Conservation (phyloP, 2,329 filamentous ascomycete genomes). For the Tolypocladium ovalisporum region DNA sequence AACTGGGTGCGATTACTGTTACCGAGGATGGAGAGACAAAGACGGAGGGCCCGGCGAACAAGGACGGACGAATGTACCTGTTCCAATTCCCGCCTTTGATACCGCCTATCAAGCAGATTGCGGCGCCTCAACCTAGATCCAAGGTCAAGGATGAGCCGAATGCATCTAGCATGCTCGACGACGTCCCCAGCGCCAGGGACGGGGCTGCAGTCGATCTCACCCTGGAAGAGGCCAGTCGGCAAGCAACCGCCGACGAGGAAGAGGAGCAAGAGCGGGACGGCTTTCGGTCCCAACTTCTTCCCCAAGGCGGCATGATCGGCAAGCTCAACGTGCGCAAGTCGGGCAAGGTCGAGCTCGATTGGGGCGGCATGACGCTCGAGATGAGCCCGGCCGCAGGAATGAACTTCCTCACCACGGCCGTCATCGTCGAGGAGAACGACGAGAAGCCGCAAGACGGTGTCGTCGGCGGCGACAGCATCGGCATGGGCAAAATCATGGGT, state of each 20-base stretch:
- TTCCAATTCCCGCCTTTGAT: conserved; percentile 56
- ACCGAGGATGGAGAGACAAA: conserved; percentile 16
- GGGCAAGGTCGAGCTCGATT: conserved; percentile 50
- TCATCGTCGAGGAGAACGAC: conserved; percentile 48
- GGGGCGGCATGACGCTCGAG: conserved; percentile 47
- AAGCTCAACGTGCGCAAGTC: conserved; percentile 50
- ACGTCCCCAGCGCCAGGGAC: not conserved
- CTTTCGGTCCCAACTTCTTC: conserved; percentile 27
- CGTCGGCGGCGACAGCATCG: conserved; percentile 40
- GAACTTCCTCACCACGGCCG: conserved; percentile 46
- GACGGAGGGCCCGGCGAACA: conserved; percentile 20
- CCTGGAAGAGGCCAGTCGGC: conserved; percentile 9
- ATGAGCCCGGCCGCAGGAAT: conserved; percentile 40
- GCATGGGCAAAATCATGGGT: conserved; percentile 53
- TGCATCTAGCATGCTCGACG: conserved; percentile 25
- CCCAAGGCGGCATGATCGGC: conserved; percentile 47
- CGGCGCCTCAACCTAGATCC: conserved; percentile 11
- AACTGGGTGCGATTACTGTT: conserved; percentile 27
- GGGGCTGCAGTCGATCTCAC: conserved; percentile 32
- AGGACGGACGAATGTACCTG: conserved; percentile 48
- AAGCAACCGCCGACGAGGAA: conserved; percentile 10
- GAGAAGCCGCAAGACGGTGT: conserved; percentile 33
- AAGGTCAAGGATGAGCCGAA: conserved; percentile 32
- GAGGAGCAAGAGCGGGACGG: conserved; percentile 20
- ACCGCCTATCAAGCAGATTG: conserved; percentile 35